Percentiles rank a stretch among this genome's conserved stretches.
phyloP scores from a whole-genome alignment of 768 basidiomycete species.

The Boletellus ananiceps region DNA sequence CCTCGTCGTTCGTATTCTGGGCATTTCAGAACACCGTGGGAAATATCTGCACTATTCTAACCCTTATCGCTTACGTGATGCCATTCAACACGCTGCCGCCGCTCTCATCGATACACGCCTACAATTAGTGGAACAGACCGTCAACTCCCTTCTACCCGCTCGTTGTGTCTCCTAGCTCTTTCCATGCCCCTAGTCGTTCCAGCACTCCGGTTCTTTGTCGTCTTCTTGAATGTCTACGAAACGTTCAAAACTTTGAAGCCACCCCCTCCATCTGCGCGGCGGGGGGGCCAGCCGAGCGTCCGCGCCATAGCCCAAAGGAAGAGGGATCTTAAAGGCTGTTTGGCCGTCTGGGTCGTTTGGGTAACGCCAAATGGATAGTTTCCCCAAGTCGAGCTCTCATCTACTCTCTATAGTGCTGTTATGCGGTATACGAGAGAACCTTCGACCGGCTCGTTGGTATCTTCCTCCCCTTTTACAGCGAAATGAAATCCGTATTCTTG shows the following conservation, averaged over 20 bases:
- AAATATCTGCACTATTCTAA: conserved; percentile 1
- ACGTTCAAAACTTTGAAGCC: conserved; percentile 78
- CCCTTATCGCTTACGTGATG: conserved; percentile 19
- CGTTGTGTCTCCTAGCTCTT: conserved; percentile 1
- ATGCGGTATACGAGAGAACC: conserved; percentile 62
- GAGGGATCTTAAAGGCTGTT: conserved; percentile 78
- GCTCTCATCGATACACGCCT: conserved; percentile 16
- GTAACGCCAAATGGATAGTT: conserved; percentile 38
- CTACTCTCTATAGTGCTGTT: conserved; percentile 49
- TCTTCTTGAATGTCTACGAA: conserved; percentile 78
- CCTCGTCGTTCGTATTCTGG: conserved; percentile 87
- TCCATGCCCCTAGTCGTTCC: conserved; percentile 67
- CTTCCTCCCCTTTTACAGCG: conserved; percentile 80
- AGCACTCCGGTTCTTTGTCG: conserved; percentile 60
- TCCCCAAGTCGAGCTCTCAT: conserved; percentile 9
- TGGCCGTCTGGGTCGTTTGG: conserved; percentile 86
- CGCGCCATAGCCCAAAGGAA: conserved; percentile 73
- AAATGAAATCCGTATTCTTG: conserved; percentile 69
- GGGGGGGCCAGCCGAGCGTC: conserved; percentile 55
- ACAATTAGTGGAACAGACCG: conserved; percentile 1
- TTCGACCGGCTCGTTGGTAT: conserved; percentile 61
- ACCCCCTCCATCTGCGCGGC: conserved; percentile 49
- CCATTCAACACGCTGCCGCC: conserved; percentile 9
- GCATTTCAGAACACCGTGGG: conserved; percentile 54
- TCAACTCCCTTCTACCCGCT: not conserved